These are phyloP conservation scores for Clavaria fumosa DNA, from an alignment of 768 basidiomycete species.

Conservation along the genomic window DNA sequence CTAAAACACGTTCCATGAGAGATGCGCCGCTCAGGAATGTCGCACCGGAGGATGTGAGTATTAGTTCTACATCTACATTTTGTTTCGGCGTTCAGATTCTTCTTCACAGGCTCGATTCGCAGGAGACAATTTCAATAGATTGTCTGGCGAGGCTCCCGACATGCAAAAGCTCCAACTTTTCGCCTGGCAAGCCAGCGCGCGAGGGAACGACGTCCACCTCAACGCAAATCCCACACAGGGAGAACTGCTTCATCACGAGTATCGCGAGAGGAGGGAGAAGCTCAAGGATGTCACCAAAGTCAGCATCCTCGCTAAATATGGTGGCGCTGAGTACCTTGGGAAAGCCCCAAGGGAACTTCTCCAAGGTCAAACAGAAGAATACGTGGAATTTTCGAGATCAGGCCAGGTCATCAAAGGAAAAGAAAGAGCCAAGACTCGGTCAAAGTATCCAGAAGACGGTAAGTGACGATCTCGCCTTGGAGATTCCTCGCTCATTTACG, in stretches of 20 bases:
- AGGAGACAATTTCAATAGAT: slow-evolving; percentile 91
- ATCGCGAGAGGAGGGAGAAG: slow-evolving; percentile 82
- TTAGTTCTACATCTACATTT: background rate
- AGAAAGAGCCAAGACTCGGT: slow-evolving; percentile 72
- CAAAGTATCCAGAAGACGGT: slow-evolving; percentile 97
- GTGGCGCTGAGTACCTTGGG: slow-evolving; percentile 85
- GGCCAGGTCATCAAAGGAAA: slow-evolving; percentile 86
- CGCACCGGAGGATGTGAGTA: slow-evolving; percentile 73
- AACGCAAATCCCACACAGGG: slow-evolving; percentile 96
- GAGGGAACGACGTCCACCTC: slow-evolving; percentile 89
- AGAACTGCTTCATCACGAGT: slow-evolving; percentile 81
- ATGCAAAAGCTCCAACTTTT: slow-evolving; percentile 89
- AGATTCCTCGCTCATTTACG: too few relatives aligned
- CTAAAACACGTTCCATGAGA: slow-evolving; percentile 98
- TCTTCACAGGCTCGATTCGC: slow-evolving; percentile 63
- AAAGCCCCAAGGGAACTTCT: slow-evolving; percentile 81
- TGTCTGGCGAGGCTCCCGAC: slow-evolving; percentile 83
- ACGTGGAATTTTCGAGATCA: slow-evolving; percentile 90
- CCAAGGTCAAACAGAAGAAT: slow-evolving; percentile 94
- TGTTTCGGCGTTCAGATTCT: slow-evolving; percentile 5
- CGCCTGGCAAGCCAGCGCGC: slow-evolving; percentile 89
- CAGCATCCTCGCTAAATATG: slow-evolving; percentile 84
- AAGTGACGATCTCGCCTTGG: too few relatives aligned
- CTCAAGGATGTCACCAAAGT: slow-evolving; percentile 79
- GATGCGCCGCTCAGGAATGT: slow-evolving; percentile 76